These are phyloP conservation scores for Ophiocordyceps polyrhachis-furcata DNA, from an alignment of 2,329 filamentous ascomycete genomes.

Conservation along the genomic window DNA sequence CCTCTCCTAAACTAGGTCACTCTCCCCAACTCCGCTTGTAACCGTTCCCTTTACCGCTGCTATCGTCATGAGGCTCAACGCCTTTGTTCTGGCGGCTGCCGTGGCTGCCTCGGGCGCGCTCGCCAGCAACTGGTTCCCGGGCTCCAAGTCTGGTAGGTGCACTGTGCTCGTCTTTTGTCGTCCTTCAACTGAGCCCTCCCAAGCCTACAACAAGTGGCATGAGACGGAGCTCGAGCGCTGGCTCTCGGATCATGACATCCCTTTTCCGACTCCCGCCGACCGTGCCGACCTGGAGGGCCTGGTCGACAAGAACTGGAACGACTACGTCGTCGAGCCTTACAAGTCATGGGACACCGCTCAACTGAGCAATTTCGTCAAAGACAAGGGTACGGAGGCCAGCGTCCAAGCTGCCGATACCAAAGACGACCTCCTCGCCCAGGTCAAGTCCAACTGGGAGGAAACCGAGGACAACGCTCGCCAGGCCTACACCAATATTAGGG, in stretches of 20 bases:
- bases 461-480: slow-evolving; percentile 58
- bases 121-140: slow-evolving; percentile 64
- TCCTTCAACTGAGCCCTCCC: background rate
- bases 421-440: slow-evolving; percentile 47
- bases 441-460: slow-evolving; percentile 60
- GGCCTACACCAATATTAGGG: slow-evolving; percentile 53
- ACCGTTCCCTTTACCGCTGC: too few relatives aligned
- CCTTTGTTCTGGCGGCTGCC: slow-evolving; percentile 49
- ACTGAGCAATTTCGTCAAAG: slow-evolving; percentile 46
- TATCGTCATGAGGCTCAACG: slow-evolving; percentile 54
- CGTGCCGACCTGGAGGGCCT: slow-evolving; percentile 85
- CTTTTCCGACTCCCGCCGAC: slow-evolving; percentile 77
- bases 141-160: slow-evolving; percentile 54
- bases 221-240: slow-evolving; percentile 94
- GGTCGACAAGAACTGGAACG: slow-evolving; percentile 81
- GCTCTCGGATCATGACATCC: slow-evolving; percentile 81
- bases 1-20: too few relatives aligned
- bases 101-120: slow-evolving; percentile 51
- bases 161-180: background rate
- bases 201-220: slow-evolving; percentile 98
- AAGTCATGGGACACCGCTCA: slow-evolving; percentile 55
- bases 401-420: slow-evolving; percentile 47
- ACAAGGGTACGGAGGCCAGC: slow-evolving; percentile 53
- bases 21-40: too few relatives aligned
- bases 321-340: slow-evolving; percentile 57